Evolutionary conservation across 2,329 filamentous ascomycete species (phyloP).

Genomic region (Helotiales sp.): DNA sequence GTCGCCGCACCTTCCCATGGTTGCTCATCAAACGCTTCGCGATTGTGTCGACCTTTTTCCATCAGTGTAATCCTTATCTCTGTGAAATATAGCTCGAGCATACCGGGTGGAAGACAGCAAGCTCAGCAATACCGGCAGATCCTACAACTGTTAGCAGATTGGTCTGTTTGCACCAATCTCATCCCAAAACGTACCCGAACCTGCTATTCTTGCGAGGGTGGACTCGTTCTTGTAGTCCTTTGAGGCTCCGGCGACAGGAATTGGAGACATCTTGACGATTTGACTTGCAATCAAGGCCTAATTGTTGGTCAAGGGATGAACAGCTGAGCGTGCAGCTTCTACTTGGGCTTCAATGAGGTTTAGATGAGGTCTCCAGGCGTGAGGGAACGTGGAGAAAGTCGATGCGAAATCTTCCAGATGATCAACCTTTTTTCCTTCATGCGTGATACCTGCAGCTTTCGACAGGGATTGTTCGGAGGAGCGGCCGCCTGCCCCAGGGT

Average conservation of each 20-base stretch:
- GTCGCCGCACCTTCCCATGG: constrained; percentile 64
- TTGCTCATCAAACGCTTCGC: constrained; percentile 99
- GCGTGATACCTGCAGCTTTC: background rate
- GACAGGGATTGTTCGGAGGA: background rate
- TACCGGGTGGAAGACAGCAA: constrained; percentile 91
- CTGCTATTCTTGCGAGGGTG: constrained; percentile 80
- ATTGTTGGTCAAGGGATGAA: background rate
- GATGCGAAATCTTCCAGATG: background rate
- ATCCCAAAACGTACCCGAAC: constrained; percentile 68
- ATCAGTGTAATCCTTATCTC: constrained; percentile 26
- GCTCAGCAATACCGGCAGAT: constrained; percentile 87
- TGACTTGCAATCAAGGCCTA: background rate
- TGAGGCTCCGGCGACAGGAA: constrained; percentile 33
- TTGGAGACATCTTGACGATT: constrained; percentile 23
- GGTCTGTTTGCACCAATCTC: background rate
- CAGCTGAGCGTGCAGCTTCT: background rate
- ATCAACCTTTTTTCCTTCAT: background rate
- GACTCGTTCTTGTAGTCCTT: constrained; percentile 82
- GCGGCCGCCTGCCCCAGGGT: background rate
- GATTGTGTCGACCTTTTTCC: constrained; percentile 84
- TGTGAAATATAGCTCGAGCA: constrained; percentile 27
- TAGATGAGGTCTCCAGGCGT: background rate
- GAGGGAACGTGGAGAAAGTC: background rate
- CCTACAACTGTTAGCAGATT: constrained; percentile 51
- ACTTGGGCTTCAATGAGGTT: background rate